Evolutionary conservation across 495 filamentous ascomycete genomes (phyloP), one percentile per base, ranked within the genome.

Genomic region (Penicillium paxilli): DNA sequence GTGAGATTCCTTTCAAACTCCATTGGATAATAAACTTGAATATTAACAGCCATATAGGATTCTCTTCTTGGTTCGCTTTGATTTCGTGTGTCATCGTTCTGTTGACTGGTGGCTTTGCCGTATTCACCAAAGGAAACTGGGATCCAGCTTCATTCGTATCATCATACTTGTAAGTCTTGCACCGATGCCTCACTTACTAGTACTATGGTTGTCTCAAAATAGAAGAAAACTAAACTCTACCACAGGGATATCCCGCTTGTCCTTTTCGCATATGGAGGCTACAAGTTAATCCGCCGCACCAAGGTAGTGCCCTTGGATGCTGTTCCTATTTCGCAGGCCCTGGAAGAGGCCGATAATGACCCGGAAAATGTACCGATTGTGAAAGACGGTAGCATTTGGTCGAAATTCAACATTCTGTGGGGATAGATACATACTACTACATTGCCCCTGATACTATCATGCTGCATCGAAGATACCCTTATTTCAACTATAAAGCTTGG

Each of bases 91-190:
- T 66, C 23, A 62, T 85, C 44, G 69, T 87, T 28, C 70, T 76
- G 3, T 57, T 87, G 5, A 78, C 85, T 28, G 86, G 83, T 52
- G 84, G 85, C 5, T 87, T 86, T 52, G 63, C 70, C 8, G 83
- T 86, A n/a, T 87, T 87, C 35, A 74, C 70, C 0, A 40, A 51
- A n/a, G 69, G 70, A 24, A 70, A 66, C 30, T 74, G 70, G 70
- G 57, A 62, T 12, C 55, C 69, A 2, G 61, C 67, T 12, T 51
- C 49, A 1, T 74, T 74, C 40, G 62, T 74, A 8, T 74, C 69
- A 5, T 66, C 67, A 0, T 74, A 74, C 55, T 26, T 79, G 70
- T 73, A 50, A 52, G 68, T 64, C 19, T 47, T 7, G 24, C 5
- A n/a, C n/a, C n/a, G n/a, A n/a, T n/a, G n/a, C n/a, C n/a, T n/a